These are phyloP conservation scores for Phytophthora capsici DNA, from an alignment of 352 stramenopile genomes.

Conservation along the genomic window DNA sequence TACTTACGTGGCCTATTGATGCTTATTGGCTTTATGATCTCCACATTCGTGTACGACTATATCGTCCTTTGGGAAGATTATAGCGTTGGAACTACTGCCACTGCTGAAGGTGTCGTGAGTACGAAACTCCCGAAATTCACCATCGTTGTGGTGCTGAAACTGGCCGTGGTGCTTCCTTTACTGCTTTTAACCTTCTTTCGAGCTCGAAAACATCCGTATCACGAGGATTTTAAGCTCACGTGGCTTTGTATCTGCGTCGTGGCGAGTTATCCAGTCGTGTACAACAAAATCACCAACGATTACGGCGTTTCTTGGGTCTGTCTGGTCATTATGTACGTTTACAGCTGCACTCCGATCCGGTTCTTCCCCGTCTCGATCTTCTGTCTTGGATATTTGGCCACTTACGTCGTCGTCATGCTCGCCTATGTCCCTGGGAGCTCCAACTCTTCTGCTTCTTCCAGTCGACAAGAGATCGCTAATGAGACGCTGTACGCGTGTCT, in stretches of 20 bases:
- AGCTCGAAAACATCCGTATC: constrained; percentile 64
- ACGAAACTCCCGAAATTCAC: constrained; percentile 70
- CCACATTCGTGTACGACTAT: constrained; percentile 81
- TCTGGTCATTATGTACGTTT: constrained; percentile 87
- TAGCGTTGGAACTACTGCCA: constrained; percentile 41
- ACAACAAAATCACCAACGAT: constrained; percentile 87
- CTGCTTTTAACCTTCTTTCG: constrained; percentile 73
- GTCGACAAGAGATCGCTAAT: constrained; percentile 59
- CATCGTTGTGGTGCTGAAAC: constrained; percentile 68
- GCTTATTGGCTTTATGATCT: constrained; percentile 74
- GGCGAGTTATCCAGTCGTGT: constrained; percentile 71
- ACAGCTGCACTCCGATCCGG: constrained; percentile 80
- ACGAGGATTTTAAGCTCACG: constrained; percentile 69
- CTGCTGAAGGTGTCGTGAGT: constrained; percentile 12
- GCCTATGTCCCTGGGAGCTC: constrained; percentile 55
- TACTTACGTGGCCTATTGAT: constrained; percentile 67
- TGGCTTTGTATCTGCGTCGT: constrained; percentile 72
- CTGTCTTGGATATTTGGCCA: constrained; percentile 64
- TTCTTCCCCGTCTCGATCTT: constrained; percentile 85
- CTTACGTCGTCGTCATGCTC: constrained; percentile 80
- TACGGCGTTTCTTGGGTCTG: constrained; percentile 85
- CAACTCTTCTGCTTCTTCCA: constrained; percentile 21
- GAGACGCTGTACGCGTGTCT: constrained; percentile 84
- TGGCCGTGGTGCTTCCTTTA: constrained; percentile 66
- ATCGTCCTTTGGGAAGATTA: constrained; percentile 67